phyloP scores from a whole-genome alignment of 768 basidiomycete genomes.

The Boletus eberwhitei region DNA sequence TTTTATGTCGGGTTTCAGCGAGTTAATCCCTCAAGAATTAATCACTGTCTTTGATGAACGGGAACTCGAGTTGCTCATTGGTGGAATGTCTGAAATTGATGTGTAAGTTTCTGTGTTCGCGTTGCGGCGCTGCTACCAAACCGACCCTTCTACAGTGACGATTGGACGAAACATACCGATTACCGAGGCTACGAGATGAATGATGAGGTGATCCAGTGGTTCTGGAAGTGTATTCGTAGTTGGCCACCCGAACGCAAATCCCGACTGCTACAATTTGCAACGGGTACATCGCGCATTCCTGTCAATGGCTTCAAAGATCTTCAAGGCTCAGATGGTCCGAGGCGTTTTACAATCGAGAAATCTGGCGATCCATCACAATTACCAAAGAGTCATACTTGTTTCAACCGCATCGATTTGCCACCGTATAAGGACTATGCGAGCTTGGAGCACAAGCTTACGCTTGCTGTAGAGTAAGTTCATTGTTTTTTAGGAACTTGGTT shows the following conservation, averaged over 20 bases:
- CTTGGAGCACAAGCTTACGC: slow-evolving; percentile 90
- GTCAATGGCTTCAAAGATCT: slow-evolving; percentile 99
- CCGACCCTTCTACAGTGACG: slow-evolving; percentile 53
- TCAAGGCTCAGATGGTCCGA: slow-evolving; percentile 95
- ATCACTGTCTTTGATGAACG: slow-evolving; percentile 99
- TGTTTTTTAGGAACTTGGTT: slow-evolving; percentile 1
- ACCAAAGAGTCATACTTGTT: slow-evolving; percentile 96
- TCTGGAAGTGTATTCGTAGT: slow-evolving; percentile 97
- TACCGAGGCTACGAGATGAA: slow-evolving; percentile 95
- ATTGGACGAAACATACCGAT: slow-evolving; percentile 99
- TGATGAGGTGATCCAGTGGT: slow-evolving; percentile 98
- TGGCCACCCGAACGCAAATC: slow-evolving; percentile 99
- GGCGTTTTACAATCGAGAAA: slow-evolving; percentile 98
- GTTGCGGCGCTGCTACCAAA: background rate
- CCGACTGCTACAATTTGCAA: slow-evolving; percentile 92
- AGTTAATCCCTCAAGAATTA: slow-evolving; percentile 95
- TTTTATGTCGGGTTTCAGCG: slow-evolving; percentile 99
- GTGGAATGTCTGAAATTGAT: slow-evolving; percentile 99
- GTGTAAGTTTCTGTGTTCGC: slow-evolving; percentile 57
- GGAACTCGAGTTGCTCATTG: slow-evolving; percentile 94
- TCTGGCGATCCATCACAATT: slow-evolving; percentile 94
- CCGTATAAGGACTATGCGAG: slow-evolving; percentile 95
- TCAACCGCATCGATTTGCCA: slow-evolving; percentile 96
- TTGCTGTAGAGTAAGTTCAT: slow-evolving; percentile 83
- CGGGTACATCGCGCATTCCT: slow-evolving; percentile 94